phyloP scores from a whole-genome alignment of 306 rosid genomes.

The Vigna unguiculata region DNA sequence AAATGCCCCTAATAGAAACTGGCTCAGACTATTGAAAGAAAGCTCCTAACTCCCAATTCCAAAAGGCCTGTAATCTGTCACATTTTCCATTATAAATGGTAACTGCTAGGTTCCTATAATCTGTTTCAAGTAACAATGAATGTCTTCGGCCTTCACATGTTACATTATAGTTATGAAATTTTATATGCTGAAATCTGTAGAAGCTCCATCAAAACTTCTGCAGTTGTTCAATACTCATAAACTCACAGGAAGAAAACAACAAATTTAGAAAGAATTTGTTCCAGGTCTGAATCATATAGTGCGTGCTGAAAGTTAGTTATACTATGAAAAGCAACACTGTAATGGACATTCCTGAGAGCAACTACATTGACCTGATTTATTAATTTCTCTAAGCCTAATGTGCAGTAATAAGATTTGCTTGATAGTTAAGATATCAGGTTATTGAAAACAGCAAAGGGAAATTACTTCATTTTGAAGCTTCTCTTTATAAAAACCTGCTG shows the following conservation, averaged over 20 bases:
- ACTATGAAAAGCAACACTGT: background rate
- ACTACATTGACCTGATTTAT: background rate
- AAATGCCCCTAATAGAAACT: background rate
- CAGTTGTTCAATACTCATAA: no score
- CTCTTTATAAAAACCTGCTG: conserved; percentile 78
- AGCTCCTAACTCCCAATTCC: background rate
- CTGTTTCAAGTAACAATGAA: no score
- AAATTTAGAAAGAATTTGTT: background rate
- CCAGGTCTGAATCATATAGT: background rate
- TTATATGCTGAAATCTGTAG: no score
- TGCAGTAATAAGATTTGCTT: conserved; percentile 29
- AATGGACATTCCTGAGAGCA: background rate
- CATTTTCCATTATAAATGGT: background rate
- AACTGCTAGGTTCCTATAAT: no score
- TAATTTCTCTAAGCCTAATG: background rate
- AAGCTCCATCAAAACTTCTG: no score
- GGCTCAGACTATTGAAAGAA: background rate
- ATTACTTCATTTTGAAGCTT: conserved; percentile 82
- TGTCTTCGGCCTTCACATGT: no score
- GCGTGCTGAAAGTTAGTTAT: background rate
- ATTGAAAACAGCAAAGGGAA: conserved; percentile 6
- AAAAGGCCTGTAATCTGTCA: background rate
- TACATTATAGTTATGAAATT: no score
- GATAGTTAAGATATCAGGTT: conserved; percentile 9
- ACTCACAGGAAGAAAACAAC: background rate